A percentile compares a stretch with the other conserved stretches of the same genome.
phyloP scores from a whole-genome alignment of 1,139 yeast species.

The Eremothecium coryli region DNA sequence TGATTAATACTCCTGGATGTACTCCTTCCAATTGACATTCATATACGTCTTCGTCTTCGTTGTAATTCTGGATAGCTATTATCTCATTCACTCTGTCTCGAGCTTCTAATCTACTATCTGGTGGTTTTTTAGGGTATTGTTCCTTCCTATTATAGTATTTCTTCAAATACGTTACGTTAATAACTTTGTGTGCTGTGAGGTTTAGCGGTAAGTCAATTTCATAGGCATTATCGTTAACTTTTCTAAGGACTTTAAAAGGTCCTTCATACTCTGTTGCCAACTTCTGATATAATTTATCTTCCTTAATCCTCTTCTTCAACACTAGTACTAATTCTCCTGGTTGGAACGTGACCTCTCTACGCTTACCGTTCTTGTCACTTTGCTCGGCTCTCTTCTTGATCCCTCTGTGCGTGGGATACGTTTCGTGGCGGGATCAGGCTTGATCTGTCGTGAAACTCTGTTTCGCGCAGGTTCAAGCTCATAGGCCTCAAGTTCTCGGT shows the following conservation, averaged over 20 bases:
- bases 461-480: too few species aligned
- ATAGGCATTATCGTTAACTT: slow-evolving; percentile 9
- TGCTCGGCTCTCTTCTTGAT: too few species aligned
- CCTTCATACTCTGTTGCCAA: slow-evolving; percentile 12
- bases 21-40: slow-evolving; percentile 8
- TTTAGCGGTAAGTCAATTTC: slow-evolving; percentile 11
- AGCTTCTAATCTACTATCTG: slow-evolving; percentile 2
- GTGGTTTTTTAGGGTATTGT: slow-evolving; percentile 1
- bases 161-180: slow-evolving; percentile 9
- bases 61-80: slow-evolving; percentile 4
- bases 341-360: slow-evolving; percentile 3
- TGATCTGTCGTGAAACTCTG: too few species aligned
- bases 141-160: slow-evolving; percentile 1
- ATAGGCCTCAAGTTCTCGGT: too few species aligned
- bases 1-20: slow-evolving; percentile 3
- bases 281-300: slow-evolving; percentile 9
- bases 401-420: too few species aligned
- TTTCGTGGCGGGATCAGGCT: too few species aligned
- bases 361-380: too few species aligned
- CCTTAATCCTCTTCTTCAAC: slow-evolving; percentile 9
- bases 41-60: slow-evolving; percentile 5
- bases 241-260: slow-evolving; percentile 10
- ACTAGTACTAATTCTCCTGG: slow-evolving; percentile 10
- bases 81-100: slow-evolving; percentile 4
- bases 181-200: slow-evolving; percentile 6